Evolutionary conservation across 257 asterid genomes (phyloP), one percentile per base, ranked within the genome.

Genomic region (Nyctanthes arbortristis): DNA sequence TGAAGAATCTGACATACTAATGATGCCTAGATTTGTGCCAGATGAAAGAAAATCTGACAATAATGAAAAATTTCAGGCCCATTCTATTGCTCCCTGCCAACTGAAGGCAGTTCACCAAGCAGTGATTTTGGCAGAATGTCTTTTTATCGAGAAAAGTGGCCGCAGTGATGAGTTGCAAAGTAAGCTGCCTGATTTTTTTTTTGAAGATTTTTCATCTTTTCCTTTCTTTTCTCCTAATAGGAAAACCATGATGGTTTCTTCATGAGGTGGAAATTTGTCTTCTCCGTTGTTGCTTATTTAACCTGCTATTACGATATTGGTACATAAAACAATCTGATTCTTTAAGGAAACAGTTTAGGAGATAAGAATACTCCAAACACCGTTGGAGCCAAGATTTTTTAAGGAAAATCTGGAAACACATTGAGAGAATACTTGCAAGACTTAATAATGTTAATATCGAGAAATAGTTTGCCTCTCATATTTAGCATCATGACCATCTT

Each of bases 151-250:
- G 88, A 90, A 84, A 79, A 77, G 77, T 54, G 78, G 85, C 49
- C 88, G 96, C 39, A 81, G 66, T 80, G 97, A 90, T 73, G 98
- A 93, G 77, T 40, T 87, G 75, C 96, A 87, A 77, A 76, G 96
- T 89, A 83, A 68, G 87, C 66, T 69, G n/a, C 31, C 24, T 49
- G 49, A 73, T 68, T 40, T 70, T 52, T 36, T 71, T 37, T 54
- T 22, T n/a, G n/a, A 22, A 56, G 27, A 39, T 76, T 31, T 55
- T 61, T 68, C 27, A 63, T 32, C 59, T 65, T 27, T 32, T 45
- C 20, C 30, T 40, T 65, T 66, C 35, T 61, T n/a, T 9, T 55
- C 0, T 27, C 18, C 7, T 37, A 37, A 49, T 16, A 13, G 40
- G 28, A 66, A 33, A 63, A 25, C 29, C 25, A 2, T 24, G 32